Evolutionary conservation across 371 early-diverging fungal genomes (phyloP).

Genomic region (Mucor irregularis): DNA sequence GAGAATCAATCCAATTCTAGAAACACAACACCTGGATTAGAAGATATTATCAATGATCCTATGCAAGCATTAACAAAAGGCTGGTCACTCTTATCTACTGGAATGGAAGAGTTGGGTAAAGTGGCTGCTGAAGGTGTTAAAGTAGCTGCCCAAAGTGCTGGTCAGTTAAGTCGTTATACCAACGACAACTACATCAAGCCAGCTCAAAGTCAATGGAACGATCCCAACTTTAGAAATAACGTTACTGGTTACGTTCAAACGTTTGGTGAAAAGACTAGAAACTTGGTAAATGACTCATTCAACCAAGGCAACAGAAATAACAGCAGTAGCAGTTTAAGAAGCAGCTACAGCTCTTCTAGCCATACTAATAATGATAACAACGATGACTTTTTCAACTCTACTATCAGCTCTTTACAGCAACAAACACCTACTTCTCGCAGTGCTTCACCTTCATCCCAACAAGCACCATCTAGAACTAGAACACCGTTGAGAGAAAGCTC

Average conservation of each 20-base stretch:
- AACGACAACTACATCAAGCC: constrained; percentile 79
- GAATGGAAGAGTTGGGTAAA: constrained; percentile 49
- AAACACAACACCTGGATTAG: constrained; percentile 43
- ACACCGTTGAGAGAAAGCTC: constrained; percentile 34
- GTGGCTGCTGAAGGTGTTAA: constrained; percentile 71
- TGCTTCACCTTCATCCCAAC: constrained; percentile 36
- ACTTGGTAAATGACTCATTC: constrained; percentile 11
- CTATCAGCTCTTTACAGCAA: constrained; percentile 44
- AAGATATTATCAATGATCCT: constrained; percentile 83
- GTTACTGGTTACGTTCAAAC: constrained; percentile 68
- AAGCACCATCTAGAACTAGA: constrained; percentile 24
- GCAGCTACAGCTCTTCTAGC: constrained; percentile 11
- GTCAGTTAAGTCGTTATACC: constrained; percentile 65
- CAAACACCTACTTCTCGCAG: constrained; percentile 35
- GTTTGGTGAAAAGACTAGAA: constrained; percentile 62
- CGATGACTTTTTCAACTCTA: constrained; percentile 50
- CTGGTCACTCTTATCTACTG: constrained; percentile 74
- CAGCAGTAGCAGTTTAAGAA: constrained; percentile 15
- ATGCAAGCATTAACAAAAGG: constrained; percentile 80
- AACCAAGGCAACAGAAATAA: neutral
- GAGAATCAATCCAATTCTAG: constrained; percentile 32
- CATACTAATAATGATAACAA: constrained; percentile 6
- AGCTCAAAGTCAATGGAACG: constrained; percentile 74
- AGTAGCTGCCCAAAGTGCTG: constrained; percentile 70
- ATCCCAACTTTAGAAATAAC: constrained; percentile 80